Percentiles rank a stretch among this genome's conserved stretches.
phyloP scores from a whole-genome alignment of 495 filamentous ascomycete genomes.

The Evernia prunastri region DNA sequence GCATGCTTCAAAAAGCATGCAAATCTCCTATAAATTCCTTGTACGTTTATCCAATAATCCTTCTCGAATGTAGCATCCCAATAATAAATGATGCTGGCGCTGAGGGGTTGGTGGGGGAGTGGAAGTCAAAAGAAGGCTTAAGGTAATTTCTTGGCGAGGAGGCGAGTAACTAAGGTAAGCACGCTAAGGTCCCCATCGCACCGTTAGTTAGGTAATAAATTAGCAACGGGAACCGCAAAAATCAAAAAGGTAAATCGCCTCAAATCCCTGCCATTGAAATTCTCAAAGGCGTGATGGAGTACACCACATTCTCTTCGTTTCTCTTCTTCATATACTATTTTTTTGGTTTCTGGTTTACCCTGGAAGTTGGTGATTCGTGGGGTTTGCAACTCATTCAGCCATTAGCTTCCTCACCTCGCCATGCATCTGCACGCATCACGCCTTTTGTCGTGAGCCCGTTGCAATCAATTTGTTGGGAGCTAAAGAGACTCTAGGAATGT shows the following conservation, averaged over 20 bases:
- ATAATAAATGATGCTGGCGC: neutral
- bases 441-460: neutral
- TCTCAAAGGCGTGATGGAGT: neutral
- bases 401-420: neutral
- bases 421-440: conserved; percentile 5
- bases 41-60: too few species aligned
- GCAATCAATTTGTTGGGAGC: neutral
- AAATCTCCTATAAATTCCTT: too few species aligned
- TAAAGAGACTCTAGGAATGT: neutral
- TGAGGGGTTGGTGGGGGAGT: neutral
- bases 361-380: neutral
- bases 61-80: too few species aligned
- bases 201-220: neutral
- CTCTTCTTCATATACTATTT: neutral
- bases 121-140: neutral
- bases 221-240: neutral
- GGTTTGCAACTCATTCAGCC: neutral
- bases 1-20: too few species aligned
- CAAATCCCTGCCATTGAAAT: neutral
- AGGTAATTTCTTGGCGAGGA: too few species aligned
- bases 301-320: neutral
- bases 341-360: neutral
- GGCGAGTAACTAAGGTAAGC: too few species aligned
- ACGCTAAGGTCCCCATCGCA: neutral
- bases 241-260: neutral